Evolutionary conservation across 1,284 basidiomycete species (phyloP), one percentile per base, ranked within the genome.

Genomic region (Heterobasidion parviporum): DNA sequence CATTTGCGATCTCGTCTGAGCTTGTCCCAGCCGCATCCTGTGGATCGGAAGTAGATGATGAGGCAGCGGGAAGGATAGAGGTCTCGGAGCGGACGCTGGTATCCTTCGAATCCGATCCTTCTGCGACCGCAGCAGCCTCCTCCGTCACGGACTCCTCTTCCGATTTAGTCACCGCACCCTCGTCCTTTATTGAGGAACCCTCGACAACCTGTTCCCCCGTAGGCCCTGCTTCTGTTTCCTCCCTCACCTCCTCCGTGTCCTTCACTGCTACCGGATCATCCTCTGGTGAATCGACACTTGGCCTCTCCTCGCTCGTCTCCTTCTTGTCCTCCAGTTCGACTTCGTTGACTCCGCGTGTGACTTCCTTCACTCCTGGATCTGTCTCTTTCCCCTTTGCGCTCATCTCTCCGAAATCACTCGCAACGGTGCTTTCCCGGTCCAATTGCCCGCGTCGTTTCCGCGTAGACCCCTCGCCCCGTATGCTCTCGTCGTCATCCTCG

Each of bases 391-490:
- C 56, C 56, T 56, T 56, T 32, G 57, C 61, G 51, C 57, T 58
- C 47, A 56, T 56, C 56, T 57, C 65, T 35, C 58, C 56, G 35
- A 61, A 43, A 32, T 62, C 61, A 36, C 58, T 57, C n/a, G 51
- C 48, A 38, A n/a, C 48, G 16, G 53, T 57, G 50, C 53, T 58
- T 33, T 55, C 50, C 20, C 60, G 60, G n/a, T 61, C 54, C 56
- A 48, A 63, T 62, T 48, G 61, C 47, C 43, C 65, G 63, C 53
- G 64, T 62, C 52, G 69, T 64, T 54, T 75, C 72, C 35, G 63
- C 69, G 56, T 70, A 72, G 55, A 71, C 65, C 64, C 73, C 45
- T 18, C 49, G 78, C 70, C 85, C 84, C 60, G 74, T 72, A 43
- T 66, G 67, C 14, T 16, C 56, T 74, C 71, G 33, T 74, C 74